phyloP scores from a whole-genome alignment of 371 early-diverging fungal genomes.

The Rhizopus stolonifer region DNA sequence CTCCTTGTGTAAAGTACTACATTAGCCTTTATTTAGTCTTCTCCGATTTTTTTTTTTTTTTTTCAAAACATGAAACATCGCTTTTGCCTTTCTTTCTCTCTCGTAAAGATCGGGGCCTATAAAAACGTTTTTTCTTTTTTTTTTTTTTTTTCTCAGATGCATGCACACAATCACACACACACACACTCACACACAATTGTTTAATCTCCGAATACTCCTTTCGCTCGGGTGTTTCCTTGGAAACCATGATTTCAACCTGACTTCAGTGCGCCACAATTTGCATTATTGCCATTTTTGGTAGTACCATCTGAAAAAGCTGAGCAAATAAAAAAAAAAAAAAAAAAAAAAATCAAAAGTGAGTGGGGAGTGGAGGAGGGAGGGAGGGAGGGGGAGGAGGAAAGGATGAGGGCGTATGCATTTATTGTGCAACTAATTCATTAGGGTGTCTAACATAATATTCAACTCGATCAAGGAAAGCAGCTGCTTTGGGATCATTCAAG shows the following conservation, averaged over 20 bases:
- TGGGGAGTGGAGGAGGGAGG: not conserved
- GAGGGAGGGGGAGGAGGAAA: not conserved
- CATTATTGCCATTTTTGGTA: not conserved
- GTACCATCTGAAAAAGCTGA: not conserved
- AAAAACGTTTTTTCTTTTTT: too few species aligned
- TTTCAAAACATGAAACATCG: too few species aligned
- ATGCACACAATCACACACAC: not conserved
- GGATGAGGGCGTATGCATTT: not conserved
- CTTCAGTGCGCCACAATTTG: conserved; percentile 1
- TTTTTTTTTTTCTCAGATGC: not conserved
- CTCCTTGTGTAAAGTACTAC: too few species aligned
- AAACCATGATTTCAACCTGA: not conserved
- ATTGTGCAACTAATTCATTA: conserved; percentile 27
- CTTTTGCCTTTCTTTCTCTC: too few species aligned
- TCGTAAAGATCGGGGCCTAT: too few species aligned
- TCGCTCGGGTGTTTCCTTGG: not conserved
- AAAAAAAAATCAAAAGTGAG: too few species aligned
- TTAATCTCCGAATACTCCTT: too few species aligned
- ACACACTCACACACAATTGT: not conserved
- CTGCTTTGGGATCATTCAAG: conserved; percentile 37
- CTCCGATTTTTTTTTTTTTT: too few species aligned
- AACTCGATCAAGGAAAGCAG: conserved; percentile 47
- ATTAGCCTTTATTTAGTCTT: too few species aligned
- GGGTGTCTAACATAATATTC: conserved; percentile 51
- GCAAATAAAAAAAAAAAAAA: not conserved